phyloP scores from a whole-genome alignment of 495 filamentous ascomycete species.

The Extremus antarcticus region DNA sequence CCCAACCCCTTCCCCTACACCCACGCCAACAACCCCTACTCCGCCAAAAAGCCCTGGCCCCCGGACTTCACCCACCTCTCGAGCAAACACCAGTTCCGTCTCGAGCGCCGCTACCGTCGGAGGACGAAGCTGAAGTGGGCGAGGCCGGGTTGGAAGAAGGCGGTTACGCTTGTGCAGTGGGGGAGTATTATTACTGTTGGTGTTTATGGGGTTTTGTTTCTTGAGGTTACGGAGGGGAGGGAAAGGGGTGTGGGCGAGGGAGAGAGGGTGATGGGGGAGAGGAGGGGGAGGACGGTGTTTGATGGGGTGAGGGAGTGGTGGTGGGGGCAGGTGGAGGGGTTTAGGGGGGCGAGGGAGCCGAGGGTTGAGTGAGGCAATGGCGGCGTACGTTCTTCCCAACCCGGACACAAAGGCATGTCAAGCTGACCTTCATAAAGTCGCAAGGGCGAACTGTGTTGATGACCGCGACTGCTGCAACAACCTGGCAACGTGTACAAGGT shows the following conservation, averaged over 20 bases:
- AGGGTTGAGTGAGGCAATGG: no score
- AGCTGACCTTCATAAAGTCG: no score
- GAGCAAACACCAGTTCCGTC: conserved; percentile 71
- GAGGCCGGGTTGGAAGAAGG: conserved; percentile 64
- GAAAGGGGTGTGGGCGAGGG: background rate
- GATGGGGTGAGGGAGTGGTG: conserved; percentile 14
- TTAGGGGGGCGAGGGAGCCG: background rate
- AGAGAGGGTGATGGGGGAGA: background rate
- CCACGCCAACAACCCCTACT: conserved; percentile 46
- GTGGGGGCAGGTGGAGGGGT: conserved; percentile 3
- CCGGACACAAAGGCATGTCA: no score
- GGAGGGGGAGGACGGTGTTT: conserved; percentile 8
- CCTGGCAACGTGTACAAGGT: no score
- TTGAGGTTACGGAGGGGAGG: conserved; percentile 53
- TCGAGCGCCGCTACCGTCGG: conserved; percentile 51
- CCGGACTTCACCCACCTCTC: conserved; percentile 78
- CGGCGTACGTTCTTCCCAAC: no score
- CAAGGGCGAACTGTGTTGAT: no score
- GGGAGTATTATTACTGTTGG: conserved; percentile 51
- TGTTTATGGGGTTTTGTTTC: conserved; percentile 63
- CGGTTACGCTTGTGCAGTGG: conserved; percentile 59
- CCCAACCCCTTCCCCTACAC: conserved; percentile 21
- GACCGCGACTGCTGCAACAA: no score
- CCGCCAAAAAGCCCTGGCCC: conserved; percentile 82
- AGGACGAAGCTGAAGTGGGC: conserved; percentile 54